Percentiles rank a stretch among this genome's conserved stretches.
Conservation (phyloP, 2,329 filamentous ascomycete species). For the Stemphylium beticola region DNA sequence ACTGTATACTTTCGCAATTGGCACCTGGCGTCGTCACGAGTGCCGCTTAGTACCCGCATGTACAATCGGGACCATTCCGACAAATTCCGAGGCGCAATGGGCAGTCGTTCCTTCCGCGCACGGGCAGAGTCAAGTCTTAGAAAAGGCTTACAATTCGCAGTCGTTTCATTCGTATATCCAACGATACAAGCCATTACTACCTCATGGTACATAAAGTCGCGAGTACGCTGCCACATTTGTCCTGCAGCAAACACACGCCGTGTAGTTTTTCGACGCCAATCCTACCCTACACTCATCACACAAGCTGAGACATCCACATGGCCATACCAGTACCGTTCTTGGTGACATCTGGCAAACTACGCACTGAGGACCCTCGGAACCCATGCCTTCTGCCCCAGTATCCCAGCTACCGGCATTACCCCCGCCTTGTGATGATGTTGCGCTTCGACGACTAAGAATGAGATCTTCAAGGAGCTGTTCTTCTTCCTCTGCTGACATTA, state of each 20-base stretch:
- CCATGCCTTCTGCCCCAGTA: constrained; percentile 74
- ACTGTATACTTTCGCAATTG: constrained; percentile 2
- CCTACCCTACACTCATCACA: constrained; percentile 96
- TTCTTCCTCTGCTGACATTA: constrained; percentile 58
- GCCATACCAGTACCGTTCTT: constrained; percentile 92
- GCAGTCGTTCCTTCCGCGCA: neutral
- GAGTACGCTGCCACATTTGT: constrained; percentile 89
- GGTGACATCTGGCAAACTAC: constrained; percentile 91
- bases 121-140: neutral
- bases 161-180: neutral
- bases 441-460: constrained; percentile 60
- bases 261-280: constrained; percentile 95
- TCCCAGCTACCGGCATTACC: constrained; percentile 62
- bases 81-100: constrained; percentile 4
- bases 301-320: constrained; percentile 89
- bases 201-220: constrained; percentile 82
- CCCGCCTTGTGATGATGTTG: constrained; percentile 41
- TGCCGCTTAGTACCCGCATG: neutral
- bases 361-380: constrained; percentile 78
- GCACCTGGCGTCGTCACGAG: constrained; percentile 3
- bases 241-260: constrained; percentile 93
- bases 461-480: constrained; percentile 64
- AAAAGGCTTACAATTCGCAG: neutral
- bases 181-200: neutral
- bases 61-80: constrained; percentile 4